These are phyloP conservation scores for Agaricales sp. DNA, from an alignment of 1,284 basidiomycete species.

Conservation along the genomic window DNA sequence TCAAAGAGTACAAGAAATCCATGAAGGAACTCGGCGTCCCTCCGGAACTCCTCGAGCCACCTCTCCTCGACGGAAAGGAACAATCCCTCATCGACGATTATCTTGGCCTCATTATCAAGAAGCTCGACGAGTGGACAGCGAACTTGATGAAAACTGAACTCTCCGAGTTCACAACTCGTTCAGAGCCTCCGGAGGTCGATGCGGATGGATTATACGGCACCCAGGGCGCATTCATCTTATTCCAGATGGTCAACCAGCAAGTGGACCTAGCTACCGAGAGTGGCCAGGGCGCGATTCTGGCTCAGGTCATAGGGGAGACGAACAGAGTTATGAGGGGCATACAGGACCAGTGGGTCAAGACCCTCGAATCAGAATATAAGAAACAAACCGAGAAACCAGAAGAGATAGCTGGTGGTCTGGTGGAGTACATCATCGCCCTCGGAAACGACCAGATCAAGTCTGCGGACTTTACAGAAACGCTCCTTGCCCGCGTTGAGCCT, in stretches of 20 bases:
- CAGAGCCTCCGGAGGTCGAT: constrained; percentile 83
- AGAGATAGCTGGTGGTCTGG: constrained; percentile 79
- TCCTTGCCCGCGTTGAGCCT: constrained; percentile 80
- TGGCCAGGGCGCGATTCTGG: constrained; percentile 88
- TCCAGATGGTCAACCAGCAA: constrained; percentile 98
- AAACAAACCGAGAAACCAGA: constrained; percentile 85
- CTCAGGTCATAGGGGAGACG: constrained; percentile 83
- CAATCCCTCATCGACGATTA: constrained; percentile 95
- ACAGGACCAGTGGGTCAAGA: constrained; percentile 82
- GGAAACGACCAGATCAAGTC: constrained; percentile 98
- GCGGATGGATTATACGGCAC: constrained; percentile 86
- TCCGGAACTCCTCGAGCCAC: constrained; percentile 75
- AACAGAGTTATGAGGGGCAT: constrained; percentile 87
- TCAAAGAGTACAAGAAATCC: constrained; percentile 90
- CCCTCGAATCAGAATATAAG: constrained; percentile 81
- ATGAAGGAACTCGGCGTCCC: constrained; percentile 91
- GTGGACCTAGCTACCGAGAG: constrained; percentile 93
- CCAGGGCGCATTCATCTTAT: constrained; percentile 90
- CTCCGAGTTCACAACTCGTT: constrained; percentile 74
- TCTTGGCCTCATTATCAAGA: constrained; percentile 84
- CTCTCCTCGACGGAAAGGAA: constrained; percentile 88
- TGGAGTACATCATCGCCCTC: constrained; percentile 96
- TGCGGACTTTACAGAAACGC: constrained; percentile 86
- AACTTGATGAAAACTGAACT: constrained; percentile 93
- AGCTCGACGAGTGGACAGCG: constrained; percentile 94